Evolutionary conservation across 495 filamentous ascomycete genomes (phyloP), one percentile per base, ranked within the genome.

Genomic region (Neurospora terricola): DNA sequence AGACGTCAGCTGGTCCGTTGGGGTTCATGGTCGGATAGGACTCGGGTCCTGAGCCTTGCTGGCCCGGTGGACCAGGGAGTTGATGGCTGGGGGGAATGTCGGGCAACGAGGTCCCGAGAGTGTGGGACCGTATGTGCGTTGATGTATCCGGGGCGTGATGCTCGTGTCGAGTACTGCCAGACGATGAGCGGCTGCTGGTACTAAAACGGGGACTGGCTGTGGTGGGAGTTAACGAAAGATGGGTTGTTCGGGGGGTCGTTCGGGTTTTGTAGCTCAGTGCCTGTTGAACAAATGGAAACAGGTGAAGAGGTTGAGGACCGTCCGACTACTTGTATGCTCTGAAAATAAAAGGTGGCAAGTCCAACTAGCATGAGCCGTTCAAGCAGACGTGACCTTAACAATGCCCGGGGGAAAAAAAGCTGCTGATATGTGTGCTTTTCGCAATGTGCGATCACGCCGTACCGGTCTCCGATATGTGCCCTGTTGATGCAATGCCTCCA

Each of bases 11-110:
- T 73, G 89, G 88, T 66, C 75, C 54, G 69, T 87, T 84, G 77
- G 92, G 90, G 83, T 98, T 97, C 93, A 99, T 97, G 81, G 88
- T 91, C 85, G 86, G 84, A 81, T 93, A 90, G 54, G 87, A 84
- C 11, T 88, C 82, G 82, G 87, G 87, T 74, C 81, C 84, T 69
- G 82, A 78, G 73, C 81, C 79, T 42, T 81, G 76, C n/a, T 87
- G 83, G 72, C 75, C 76, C 54, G 77, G 77, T 38, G 82, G 80
- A 71, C 83, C 82, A 8, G 81, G 78, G 69, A 84, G 78, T 62
- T 82, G 79, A 76, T 77, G 79, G 74, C 79, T 78, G 38, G 81
- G 43, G 42, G 81, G 82, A 27, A 88, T 81, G 74, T 77, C 83
- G 69, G 86, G 86, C 37, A 87, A 81, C 11, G 77, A 73, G 1